Percentiles rank a stretch among this genome's conserved stretches.
Evolutionary conservation across 1,284 basidiomycete genomes (phyloP).

Genomic region (Pseudozyma tsukubaensis): DNA sequence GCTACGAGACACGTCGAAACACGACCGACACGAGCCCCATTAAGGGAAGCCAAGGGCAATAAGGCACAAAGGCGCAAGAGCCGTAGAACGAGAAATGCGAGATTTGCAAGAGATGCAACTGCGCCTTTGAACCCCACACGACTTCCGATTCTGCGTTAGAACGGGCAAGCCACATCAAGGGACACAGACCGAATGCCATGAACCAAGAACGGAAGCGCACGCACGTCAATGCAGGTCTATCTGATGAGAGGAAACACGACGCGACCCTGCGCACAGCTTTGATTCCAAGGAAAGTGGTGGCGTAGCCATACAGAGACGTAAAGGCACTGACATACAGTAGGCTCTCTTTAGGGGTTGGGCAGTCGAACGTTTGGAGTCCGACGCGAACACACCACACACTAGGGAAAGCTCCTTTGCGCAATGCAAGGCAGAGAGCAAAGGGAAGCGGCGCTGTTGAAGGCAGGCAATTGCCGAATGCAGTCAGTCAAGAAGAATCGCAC

Average conservation of each 20-base stretch:
- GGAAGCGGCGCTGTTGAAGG: no score
- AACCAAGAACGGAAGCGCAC: background rate
- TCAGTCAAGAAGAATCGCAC: no score
- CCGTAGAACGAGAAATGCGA: constrained; percentile 2
- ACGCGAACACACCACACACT: no score
- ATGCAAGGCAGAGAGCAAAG: no score
- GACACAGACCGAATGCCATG: no score
- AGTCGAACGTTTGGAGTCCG: no score
- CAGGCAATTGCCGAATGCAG: no score
- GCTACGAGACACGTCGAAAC: constrained; percentile 26
- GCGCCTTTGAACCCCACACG: constrained; percentile 7
- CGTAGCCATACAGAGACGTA: background rate
- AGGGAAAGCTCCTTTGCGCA: no score
- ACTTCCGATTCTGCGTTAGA: constrained; percentile 1
- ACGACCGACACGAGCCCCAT: constrained; percentile 15
- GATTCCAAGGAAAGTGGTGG: no score
- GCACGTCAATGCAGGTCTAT: background rate
- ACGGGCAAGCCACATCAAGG: no score
- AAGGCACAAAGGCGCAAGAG: background rate
- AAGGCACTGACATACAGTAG: no score
- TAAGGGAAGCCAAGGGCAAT: constrained; percentile 1
- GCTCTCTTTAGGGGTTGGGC: no score
- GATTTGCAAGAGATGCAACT: background rate
- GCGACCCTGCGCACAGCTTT: constrained; percentile 10
- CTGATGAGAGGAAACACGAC: constrained; percentile 8